A percentile compares a stretch with the other conserved stretches of the same genome.
Conservation (phyloP, 2,329 filamentous ascomycete species). For the Berkeleyomyces basicola region DNA sequence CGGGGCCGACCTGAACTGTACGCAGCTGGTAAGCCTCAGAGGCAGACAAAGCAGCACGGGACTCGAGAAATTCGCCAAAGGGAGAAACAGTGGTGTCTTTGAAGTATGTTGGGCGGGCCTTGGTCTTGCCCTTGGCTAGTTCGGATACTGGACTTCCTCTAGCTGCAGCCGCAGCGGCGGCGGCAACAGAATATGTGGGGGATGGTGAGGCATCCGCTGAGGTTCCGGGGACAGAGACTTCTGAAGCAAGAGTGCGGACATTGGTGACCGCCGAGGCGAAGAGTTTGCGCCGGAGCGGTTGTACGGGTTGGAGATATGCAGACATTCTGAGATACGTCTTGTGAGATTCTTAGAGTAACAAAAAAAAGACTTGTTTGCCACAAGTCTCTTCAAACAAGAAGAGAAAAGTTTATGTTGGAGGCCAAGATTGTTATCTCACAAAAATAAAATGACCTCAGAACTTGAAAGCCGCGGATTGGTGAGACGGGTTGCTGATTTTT, state of each 20-base stretch:
- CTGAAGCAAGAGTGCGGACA: conserved; percentile 30
- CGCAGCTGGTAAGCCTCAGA: conserved; percentile 42
- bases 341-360: background rate
- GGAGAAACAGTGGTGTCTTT: conserved; percentile 40
- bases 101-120: conserved; percentile 36
- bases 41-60: conserved; percentile 27
- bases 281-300: conserved; percentile 27
- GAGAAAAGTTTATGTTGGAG: background rate
- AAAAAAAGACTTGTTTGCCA: background rate
- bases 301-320: conserved; percentile 26
- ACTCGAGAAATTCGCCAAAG: conserved; percentile 40
- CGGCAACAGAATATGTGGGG: conserved; percentile 6
- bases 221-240: conserved; percentile 23
- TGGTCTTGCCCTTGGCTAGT: conserved; percentile 21
- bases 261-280: conserved; percentile 21
- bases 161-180: conserved; percentile 14
- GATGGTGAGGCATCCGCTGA: conserved; percentile 13
- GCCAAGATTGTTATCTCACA: background rate
- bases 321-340: conserved; percentile 17
- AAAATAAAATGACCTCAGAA: background rate
- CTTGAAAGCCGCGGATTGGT: background rate
- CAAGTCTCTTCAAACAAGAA: no score
- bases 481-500: background rate
- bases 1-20: conserved; percentile 47
- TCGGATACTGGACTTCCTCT: conserved; percentile 11